phyloP scores from a whole-genome alignment of 73 alveolate species.

The Paraurostyla sp. region DNA sequence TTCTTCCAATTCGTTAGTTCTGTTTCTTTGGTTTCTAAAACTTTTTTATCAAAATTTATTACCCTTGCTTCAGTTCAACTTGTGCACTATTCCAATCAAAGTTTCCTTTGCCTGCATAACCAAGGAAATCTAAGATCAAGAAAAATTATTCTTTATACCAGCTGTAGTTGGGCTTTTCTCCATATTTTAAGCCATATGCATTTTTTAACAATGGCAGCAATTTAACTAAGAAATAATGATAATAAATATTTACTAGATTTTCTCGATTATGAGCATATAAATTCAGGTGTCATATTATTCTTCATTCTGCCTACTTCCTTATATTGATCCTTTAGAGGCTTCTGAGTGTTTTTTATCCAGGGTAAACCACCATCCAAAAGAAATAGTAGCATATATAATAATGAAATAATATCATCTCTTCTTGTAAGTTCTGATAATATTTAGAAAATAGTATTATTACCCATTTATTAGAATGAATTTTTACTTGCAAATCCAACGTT shows the following conservation, averaged over 20 bases:
- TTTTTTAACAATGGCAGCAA: not conserved
- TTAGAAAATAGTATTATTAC: not conserved
- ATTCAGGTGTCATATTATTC: conserved; percentile 13
- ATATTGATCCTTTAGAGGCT: not conserved
- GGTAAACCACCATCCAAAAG: conserved; percentile 44
- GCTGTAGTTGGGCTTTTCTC: not conserved
- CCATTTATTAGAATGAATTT: conserved; percentile 4
- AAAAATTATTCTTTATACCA: not conserved
- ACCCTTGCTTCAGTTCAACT: no score
- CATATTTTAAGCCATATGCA: not conserved
- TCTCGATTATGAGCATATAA: conserved; percentile 6
- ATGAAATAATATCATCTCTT: conserved; percentile 45
- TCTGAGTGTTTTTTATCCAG: conserved; percentile 19
- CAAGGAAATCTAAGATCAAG: not conserved
- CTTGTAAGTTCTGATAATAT: not conserved
- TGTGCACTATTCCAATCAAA: no score
- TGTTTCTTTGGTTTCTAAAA: no score
- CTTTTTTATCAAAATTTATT: no score
- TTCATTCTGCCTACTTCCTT: not conserved
- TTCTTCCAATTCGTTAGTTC: no score
- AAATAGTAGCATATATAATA: conserved; percentile 3
- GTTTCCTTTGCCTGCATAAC: not conserved
- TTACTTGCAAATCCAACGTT: conserved; percentile 27
- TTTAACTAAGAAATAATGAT: not conserved
- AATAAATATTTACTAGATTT: not conserved